phyloP scores from a whole-genome alignment of 192 early-diverging fungal genomes.

The Linnemannia hyalina region DNA sequence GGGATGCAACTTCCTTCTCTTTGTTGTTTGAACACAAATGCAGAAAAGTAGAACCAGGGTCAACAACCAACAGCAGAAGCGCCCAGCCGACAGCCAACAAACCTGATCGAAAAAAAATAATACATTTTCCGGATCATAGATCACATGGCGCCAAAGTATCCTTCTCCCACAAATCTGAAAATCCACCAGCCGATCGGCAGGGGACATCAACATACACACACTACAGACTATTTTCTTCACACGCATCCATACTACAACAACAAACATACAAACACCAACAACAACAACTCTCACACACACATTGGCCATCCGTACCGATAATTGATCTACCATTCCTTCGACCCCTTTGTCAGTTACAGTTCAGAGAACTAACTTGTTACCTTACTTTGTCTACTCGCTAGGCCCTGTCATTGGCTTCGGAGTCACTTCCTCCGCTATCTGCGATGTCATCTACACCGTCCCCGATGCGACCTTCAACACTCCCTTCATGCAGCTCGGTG shows the following conservation, averaged over 20 bases:
- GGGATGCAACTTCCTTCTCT: neutral
- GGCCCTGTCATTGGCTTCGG: constrained; percentile 78
- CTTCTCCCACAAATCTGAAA: neutral
- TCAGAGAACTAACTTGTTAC: neutral
- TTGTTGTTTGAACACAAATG: neutral
- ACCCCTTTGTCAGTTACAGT: neutral
- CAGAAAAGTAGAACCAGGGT: neutral
- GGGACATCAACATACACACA: neutral
- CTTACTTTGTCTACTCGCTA: neutral
- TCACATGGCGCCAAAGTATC: neutral
- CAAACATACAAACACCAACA: neutral
- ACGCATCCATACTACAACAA: neutral
- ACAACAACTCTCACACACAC: neutral
- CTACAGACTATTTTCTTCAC: neutral
- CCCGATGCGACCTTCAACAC: constrained; percentile 76
- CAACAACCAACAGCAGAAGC: neutral
- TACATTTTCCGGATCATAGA: constrained; percentile 2
- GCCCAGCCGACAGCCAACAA: constrained; percentile 17
- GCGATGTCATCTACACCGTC: constrained; percentile 76
- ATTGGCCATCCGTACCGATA: neutral
- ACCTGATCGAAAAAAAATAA: neutral
- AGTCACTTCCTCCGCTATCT: constrained; percentile 74
- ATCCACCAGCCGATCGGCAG: constrained; percentile 2
- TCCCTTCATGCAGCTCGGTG: constrained; percentile 81
- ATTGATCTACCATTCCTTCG: neutral